Evolutionary conservation across 768 basidiomycete species (phyloP).

Genomic region (Cubamyces sp.): DNA sequence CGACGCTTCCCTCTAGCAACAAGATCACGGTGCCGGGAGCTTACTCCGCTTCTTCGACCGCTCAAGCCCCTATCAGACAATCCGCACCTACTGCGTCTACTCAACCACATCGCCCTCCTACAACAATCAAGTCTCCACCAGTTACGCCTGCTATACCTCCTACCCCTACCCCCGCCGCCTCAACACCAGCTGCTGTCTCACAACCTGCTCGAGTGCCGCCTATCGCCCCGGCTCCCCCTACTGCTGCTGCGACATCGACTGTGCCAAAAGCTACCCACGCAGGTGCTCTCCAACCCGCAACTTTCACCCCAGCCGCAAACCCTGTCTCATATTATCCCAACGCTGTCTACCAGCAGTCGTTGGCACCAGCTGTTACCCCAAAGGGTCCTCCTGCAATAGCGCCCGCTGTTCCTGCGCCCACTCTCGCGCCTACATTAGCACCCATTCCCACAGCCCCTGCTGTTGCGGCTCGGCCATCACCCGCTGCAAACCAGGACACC

Average conservation of each 20-base stretch:
- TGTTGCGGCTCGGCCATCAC: slow-evolving; percentile 18
- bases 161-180: slow-evolving; percentile 31
- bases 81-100: not conserved
- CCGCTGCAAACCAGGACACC: slow-evolving; percentile 12
- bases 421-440: slow-evolving; percentile 35
- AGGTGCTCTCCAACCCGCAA: slow-evolving; percentile 28
- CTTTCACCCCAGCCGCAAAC: slow-evolving; percentile 27
- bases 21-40: slow-evolving; percentile 7
- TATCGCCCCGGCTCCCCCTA: slow-evolving; percentile 26
- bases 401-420: slow-evolving; percentile 23
- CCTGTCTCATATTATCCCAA: slow-evolving; percentile 53
- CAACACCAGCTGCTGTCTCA: slow-evolving; percentile 26
- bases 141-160: slow-evolving; percentile 20
- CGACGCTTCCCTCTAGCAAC: slow-evolving; percentile 20
- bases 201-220: slow-evolving; percentile 9
- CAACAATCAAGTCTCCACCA: slow-evolving; percentile 12
- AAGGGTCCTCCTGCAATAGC: slow-evolving; percentile 27
- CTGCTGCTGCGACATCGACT: slow-evolving; percentile 27
- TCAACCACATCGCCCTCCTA: slow-evolving; percentile 2
- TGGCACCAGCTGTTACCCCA: slow-evolving; percentile 22
- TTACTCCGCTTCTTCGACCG: slow-evolving; percentile 6
- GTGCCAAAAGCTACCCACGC: slow-evolving; percentile 19
- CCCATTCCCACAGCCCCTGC: slow-evolving; percentile 13
- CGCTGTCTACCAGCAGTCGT: slow-evolving; percentile 50
- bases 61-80: not conserved